Conservation (phyloP, 495 filamentous ascomycete genomes). For the Xanthoparmelia taractica region DNA sequence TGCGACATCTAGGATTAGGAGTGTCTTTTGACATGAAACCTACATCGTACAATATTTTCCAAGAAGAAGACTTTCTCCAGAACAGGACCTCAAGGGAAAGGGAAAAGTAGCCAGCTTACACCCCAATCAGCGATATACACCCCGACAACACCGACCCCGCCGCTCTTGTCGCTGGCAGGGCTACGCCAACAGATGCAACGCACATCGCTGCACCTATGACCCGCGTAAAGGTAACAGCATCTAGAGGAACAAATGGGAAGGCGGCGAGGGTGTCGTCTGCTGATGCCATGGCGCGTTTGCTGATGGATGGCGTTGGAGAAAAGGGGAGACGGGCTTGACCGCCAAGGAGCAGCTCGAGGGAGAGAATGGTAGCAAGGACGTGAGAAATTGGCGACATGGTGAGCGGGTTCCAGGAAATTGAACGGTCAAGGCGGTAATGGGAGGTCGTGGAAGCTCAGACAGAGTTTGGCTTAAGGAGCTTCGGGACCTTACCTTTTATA, state of each 20-base stretch:
- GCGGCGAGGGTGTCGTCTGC: conserved; percentile 6
- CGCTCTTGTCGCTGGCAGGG: conserved; percentile 6
- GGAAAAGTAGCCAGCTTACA: background rate
- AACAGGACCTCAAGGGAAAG: background rate
- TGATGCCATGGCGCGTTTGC: conserved; percentile 16
- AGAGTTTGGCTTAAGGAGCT: too few species aligned
- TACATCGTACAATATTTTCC: too few species aligned
- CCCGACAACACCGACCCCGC: conserved; percentile 8
- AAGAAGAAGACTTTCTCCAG: background rate
- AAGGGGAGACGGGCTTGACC: conserved; percentile 21
- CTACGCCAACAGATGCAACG: conserved; percentile 6
- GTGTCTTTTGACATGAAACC: background rate
- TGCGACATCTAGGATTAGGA: background rate
- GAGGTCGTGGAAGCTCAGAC: too few species aligned
- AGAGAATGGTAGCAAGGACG: conserved; percentile 14
- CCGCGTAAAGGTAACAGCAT: conserved; percentile 6
- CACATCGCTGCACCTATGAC: conserved; percentile 15
- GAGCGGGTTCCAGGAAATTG: too few species aligned
- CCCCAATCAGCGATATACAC: conserved; percentile 4
- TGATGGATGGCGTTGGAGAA: conserved; percentile 15
- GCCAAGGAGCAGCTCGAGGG: conserved; percentile 19
- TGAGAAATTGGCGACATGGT: background rate
- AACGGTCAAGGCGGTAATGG: too few species aligned
- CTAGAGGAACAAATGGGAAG: conserved; percentile 9
- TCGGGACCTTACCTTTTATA: too few species aligned